These are phyloP conservation scores for Plectosphaerella plurivora DNA, from an alignment of 2,329 filamentous ascomycete genomes.

Conservation along the genomic window DNA sequence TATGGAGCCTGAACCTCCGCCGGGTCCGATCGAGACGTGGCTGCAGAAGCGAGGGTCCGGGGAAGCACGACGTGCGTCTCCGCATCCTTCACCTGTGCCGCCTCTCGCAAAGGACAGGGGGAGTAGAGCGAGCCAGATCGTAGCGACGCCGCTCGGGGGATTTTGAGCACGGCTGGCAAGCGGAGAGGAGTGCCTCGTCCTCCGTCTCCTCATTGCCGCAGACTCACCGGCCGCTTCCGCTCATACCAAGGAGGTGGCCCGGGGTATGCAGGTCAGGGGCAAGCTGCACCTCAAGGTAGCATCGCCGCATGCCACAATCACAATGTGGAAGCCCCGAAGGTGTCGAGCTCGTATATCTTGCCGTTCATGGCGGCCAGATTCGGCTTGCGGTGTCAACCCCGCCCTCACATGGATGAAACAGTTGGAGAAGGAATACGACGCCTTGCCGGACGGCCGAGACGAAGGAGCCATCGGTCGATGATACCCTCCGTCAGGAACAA, in stretches of 20 bases:
- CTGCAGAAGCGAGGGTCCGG: neutral
- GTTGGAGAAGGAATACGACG: too few species aligned
- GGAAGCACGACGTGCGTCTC: slow-evolving; percentile 2
- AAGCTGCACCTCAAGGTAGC: neutral
- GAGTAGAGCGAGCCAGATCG: neutral
- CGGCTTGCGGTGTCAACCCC: too few species aligned
- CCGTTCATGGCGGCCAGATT: too few species aligned
- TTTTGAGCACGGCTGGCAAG: neutral
- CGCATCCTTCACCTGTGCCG: neutral
- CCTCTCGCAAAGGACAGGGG: neutral
- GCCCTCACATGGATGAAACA: too few species aligned
- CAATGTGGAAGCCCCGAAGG: too few species aligned
- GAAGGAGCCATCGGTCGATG: too few species aligned
- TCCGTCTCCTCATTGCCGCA: neutral
- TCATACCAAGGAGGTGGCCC: neutral
- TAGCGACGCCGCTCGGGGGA: neutral
- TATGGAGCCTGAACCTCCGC: neutral
- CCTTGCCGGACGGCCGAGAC: too few species aligned
- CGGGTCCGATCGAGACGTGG: neutral
- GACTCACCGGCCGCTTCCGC: neutral
- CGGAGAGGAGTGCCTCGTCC: neutral
- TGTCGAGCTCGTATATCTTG: too few species aligned
- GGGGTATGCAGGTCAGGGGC: neutral
- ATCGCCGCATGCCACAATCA: neutral
- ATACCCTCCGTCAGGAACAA: too few species aligned